These are phyloP conservation scores for Elsinoe arachidis DNA, from an alignment of 2,329 filamentous ascomycete genomes.

Conservation along the genomic window DNA sequence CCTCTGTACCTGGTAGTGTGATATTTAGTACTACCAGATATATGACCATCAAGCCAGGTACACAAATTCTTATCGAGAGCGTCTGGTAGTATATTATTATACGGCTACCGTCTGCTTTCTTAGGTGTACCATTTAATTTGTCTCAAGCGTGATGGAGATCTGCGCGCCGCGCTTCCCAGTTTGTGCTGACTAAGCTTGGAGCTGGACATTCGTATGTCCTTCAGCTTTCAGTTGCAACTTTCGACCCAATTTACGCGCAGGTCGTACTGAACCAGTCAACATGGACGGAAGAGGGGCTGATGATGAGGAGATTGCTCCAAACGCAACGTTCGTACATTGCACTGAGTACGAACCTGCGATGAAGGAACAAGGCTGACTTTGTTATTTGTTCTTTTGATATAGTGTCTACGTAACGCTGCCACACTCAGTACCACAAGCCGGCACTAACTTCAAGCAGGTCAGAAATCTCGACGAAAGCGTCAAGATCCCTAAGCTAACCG, in stretches of 20 bases:
- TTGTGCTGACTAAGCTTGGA: not conserved
- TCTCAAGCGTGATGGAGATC: too few species aligned
- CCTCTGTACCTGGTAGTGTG: too few species aligned
- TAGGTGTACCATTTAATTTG: too few species aligned
- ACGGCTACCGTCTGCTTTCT: too few species aligned
- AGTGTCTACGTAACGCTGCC: constrained; percentile 26
- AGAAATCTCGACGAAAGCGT: constrained; percentile 89
- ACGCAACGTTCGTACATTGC: constrained; percentile 36
- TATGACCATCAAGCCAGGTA: too few species aligned
- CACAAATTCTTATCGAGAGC: too few species aligned
- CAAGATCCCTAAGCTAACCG: constrained; percentile 68
- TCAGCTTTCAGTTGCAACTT: too few species aligned
- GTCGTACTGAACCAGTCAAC: not conserved
- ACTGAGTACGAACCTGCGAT: constrained; percentile 31
- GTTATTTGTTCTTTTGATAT: constrained; percentile 10
- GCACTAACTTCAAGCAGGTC: constrained; percentile 34
- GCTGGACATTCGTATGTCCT: too few species aligned
- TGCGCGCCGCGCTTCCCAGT: not conserved
- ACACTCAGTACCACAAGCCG: not conserved
- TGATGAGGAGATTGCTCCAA: constrained; percentile 18
- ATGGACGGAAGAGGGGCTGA: not conserved
- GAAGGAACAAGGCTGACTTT: constrained; percentile 20
- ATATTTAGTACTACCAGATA: too few species aligned
- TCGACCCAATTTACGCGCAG: too few species aligned
- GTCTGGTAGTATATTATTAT: too few species aligned